Percentiles rank a stretch among this genome's conserved stretches.
Conservation (phyloP, 148 eudicot genomes). For the Cornus controversa region DNA sequence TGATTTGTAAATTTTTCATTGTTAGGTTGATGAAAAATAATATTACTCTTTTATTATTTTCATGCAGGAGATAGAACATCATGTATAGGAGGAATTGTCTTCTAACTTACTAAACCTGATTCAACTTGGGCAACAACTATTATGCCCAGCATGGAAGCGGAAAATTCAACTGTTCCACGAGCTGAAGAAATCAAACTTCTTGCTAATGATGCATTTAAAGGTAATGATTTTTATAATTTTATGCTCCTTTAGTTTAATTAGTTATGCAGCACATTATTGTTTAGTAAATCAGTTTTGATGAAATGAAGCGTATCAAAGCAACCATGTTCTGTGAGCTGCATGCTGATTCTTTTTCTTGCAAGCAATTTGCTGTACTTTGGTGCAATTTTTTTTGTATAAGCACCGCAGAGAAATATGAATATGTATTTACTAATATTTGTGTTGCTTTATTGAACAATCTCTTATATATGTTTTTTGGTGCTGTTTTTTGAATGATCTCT, state of each 20-base stretch:
- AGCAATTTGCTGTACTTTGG: too few species aligned
- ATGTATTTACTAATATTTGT: too few species aligned
- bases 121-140: background rate
- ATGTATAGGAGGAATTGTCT: background rate
- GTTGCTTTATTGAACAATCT: too few species aligned
- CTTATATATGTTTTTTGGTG: background rate
- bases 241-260: background rate
- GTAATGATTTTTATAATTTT: constrained; percentile 26
- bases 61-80: background rate
- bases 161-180: constrained; percentile 41
- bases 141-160: constrained; percentile 68
- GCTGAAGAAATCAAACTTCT: constrained; percentile 77
- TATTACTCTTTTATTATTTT: background rate
- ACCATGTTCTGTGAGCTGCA: background rate
- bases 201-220: constrained; percentile 98
- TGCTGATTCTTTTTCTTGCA: background rate
- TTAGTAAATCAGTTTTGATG: background rate
- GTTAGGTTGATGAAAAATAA: too few species aligned
- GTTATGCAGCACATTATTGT: background rate
- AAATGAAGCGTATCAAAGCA: too few species aligned
- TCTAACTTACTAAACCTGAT: constrained; percentile 1
- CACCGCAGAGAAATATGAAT: too few species aligned
- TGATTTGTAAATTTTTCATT: too few species aligned
- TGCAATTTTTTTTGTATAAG: background rate
- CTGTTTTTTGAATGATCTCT: background rate